These are phyloP conservation scores for Fusarium sp. DNA, from an alignment of 2,329 filamentous ascomycete species.

Conservation along the genomic window DNA sequence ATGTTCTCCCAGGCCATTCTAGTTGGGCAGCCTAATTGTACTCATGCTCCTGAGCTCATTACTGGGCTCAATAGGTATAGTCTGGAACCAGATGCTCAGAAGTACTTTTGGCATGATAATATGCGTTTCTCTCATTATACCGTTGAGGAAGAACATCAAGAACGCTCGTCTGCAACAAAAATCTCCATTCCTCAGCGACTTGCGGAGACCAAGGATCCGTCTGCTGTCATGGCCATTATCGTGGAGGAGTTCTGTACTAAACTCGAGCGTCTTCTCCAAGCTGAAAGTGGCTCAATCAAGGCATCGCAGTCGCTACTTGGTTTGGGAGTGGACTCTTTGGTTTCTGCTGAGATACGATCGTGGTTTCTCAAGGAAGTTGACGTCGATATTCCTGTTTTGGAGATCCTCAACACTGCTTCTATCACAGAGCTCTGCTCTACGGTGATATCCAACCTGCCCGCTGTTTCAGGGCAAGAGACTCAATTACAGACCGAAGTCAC, in stretches of 20 bases:
- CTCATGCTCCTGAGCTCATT: background rate
- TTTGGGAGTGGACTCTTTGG: slow-evolving; percentile 51
- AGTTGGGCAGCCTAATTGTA: background rate
- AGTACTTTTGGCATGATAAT: slow-evolving; percentile 14
- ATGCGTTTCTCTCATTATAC: slow-evolving; percentile 5
- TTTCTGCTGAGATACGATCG: slow-evolving; percentile 57
- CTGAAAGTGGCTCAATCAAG: background rate
- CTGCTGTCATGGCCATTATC: background rate
- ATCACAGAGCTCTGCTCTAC: slow-evolving; percentile 19
- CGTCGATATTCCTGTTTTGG: slow-evolving; percentile 61
- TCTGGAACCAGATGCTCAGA: background rate
- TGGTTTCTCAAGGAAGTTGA: slow-evolving; percentile 63
- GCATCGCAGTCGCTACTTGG: slow-evolving; percentile 22
- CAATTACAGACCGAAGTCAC: slow-evolving; percentile 1
- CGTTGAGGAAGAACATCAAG: background rate
- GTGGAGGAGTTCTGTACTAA: slow-evolving; percentile 15
- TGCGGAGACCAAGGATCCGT: background rate
- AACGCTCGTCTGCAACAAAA: background rate
- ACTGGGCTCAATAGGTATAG: slow-evolving; percentile 12
- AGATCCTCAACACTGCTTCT: slow-evolving; percentile 44
- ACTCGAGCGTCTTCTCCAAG: slow-evolving; percentile 5
- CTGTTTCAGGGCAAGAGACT: background rate
- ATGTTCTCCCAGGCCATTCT: slow-evolving; percentile 24
- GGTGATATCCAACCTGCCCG: slow-evolving; percentile 10
- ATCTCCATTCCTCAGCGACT: slow-evolving; percentile 1